These are phyloP conservation scores for Aphanomyces euteiches DNA, from an alignment of 352 stramenopile species.

Conservation along the genomic window DNA sequence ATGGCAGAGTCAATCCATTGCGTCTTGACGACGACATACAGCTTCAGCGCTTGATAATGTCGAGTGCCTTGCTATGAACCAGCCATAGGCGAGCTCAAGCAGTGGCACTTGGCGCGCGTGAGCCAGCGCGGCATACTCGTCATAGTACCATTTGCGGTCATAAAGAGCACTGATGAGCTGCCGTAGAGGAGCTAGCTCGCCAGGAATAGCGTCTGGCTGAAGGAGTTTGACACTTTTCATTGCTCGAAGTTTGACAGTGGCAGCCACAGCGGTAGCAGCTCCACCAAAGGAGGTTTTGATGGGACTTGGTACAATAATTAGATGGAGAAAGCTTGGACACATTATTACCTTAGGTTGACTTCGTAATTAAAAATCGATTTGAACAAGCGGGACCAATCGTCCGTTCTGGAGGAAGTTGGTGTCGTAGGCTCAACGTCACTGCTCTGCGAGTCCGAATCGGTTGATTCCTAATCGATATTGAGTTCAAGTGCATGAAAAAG, in stretches of 20 bases:
- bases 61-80: conserved; percentile 6
- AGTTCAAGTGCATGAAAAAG: background rate
- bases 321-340: background rate
- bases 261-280: background rate
- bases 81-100: conserved; percentile 9
- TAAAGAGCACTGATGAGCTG: background rate
- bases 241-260: conserved; percentile 16
- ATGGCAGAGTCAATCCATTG: background rate
- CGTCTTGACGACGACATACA: background rate
- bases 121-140: conserved; percentile 20
- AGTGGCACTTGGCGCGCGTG: background rate
- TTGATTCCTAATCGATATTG: background rate
- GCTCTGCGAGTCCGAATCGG: background rate
- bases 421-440: background rate
- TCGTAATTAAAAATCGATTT: conserved; percentile 1
- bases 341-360: conserved; percentile 7
- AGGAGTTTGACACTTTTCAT: background rate
- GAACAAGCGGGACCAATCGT: background rate
- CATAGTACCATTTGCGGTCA: conserved; percentile 15
- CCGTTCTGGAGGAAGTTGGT: background rate
- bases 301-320: background rate
- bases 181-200: conserved; percentile 5
- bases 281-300: background rate
- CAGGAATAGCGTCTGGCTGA: background rate
- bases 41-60: background rate